Conservation (phyloP, 2,329 filamentous ascomycete species). For the Exophiala aquamarina region DNA sequence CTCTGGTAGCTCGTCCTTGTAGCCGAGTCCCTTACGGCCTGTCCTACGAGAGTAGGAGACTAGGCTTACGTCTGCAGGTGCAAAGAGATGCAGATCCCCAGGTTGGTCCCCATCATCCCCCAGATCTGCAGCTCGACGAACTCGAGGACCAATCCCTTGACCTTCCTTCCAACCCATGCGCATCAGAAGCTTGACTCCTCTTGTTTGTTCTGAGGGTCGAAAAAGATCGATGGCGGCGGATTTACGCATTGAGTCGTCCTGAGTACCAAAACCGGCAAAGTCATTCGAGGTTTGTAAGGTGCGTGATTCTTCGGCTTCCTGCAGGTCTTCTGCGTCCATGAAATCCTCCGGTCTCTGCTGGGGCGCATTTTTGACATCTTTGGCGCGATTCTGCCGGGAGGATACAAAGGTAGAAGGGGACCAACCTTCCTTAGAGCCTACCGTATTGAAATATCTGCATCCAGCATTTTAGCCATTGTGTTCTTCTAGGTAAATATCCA, state of each 20-base stretch:
- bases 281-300: conserved; percentile 69
- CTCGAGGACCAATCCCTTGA: conserved; percentile 86
- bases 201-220: conserved; percentile 71
- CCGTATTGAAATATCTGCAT: conserved; percentile 89
- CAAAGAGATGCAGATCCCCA: conserved; percentile 71
- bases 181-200: conserved; percentile 80
- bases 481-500: conserved; percentile 32
- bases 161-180: conserved; percentile 96
- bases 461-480: conserved; percentile 35
- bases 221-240: conserved; percentile 71
- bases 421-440: conserved; percentile 98
- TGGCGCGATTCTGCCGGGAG: conserved; percentile 75
- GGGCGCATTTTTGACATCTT: conserved; percentile 56
- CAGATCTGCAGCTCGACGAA: conserved; percentile 71
- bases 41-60: conserved; percentile 49
- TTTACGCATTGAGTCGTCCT: conserved; percentile 52
- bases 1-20: conserved; percentile 41
- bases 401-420: conserved; percentile 89
- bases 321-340: conserved; percentile 96
- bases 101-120: conserved; percentile 39
- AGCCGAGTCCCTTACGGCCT: conserved; percentile 49
- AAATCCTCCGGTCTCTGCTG: conserved; percentile 79
- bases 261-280: conserved; percentile 75
- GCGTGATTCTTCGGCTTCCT: conserved; percentile 77
- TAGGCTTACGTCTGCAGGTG: conserved; percentile 75